Conservation (phyloP, 1,139 yeast species). For the Blastobotrys indianensis region DNA sequence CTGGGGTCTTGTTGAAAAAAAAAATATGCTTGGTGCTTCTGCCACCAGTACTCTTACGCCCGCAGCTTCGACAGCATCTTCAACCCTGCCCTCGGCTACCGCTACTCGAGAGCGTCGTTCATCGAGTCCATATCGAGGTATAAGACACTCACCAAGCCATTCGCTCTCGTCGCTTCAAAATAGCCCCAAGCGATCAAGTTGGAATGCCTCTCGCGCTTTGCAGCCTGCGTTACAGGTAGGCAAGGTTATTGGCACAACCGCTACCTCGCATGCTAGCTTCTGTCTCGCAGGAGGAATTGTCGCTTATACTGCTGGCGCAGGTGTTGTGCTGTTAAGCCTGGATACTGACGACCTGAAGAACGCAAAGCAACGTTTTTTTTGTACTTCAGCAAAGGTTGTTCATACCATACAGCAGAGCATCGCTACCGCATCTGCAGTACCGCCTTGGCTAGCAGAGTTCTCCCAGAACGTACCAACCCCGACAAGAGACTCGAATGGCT, state of each 20-base stretch:
- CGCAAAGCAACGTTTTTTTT: constrained; percentile 20
- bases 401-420: constrained; percentile 12
- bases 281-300: constrained; percentile 39
- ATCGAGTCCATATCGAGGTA: too few species aligned
- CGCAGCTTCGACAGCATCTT: too few species aligned
- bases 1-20: too few species aligned
- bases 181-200: background rate
- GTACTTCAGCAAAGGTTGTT: constrained; percentile 23
- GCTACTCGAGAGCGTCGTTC: too few species aligned
- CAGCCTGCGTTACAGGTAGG: constrained; percentile 3
- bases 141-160: background rate
- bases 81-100: too few species aligned
- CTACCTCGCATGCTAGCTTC: constrained; percentile 37
- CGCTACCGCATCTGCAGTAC: constrained; percentile 7
- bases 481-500: constrained; percentile 13
- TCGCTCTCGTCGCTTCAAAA: background rate
- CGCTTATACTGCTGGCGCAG: constrained; percentile 65
- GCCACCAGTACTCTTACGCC: too few species aligned
- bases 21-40: too few species aligned
- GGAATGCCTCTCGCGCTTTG: background rate
- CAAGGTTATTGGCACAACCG: constrained; percentile 40
- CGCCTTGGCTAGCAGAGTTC: constrained; percentile 7
- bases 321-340: constrained; percentile 47
- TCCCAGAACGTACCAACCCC: constrained; percentile 1
- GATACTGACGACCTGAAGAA: constrained; percentile 10